Evolutionary conservation across 768 basidiomycete species (phyloP), one percentile per base, ranked within the genome.

Genomic region (Agrocybe pediades): DNA sequence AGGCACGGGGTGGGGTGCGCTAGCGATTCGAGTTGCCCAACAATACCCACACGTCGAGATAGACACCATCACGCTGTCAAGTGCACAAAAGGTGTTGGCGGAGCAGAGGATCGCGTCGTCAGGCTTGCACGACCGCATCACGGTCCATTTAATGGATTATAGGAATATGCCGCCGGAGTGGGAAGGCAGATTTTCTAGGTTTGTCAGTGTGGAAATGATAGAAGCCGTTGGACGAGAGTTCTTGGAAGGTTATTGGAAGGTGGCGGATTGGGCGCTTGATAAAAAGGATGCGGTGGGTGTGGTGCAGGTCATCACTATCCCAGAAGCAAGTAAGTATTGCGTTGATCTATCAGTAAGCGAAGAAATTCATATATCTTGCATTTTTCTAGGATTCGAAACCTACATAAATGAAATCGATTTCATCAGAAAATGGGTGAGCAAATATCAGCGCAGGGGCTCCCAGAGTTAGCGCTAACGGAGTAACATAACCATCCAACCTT

Each of bases 161-260:
- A 70, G 88, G 20, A 71, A 74, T 36, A 79, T 88, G 74, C 86
- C 85, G 1, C 49, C 66, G 2, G 79, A 82, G 24, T 90, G 87
- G 88, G 70, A 79, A 58, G 79, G 80, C 17, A 60, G 70, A 6
- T 92, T 91, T 61, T 86, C 90, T 59, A 68, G 88, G 8, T 74
- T 91, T 17, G 76, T 91, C 23, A 88, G 87, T 55, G 74, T 89
- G 44, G 88, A 89, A 72, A 90, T 90, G 88, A 80, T 90, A 4
- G 88, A 90, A 63, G 85, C 82, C 0, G 87, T 91, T 8, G 88
- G 86, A 5, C 70, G 73, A 41, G 85, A 88, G 56, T 90, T 81
- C 62, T 68, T 89, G 59, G 75, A 80, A 49, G 77, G 72, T 36
- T 90, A 87, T 65, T 91, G 86, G 80, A 64, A 65, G 30, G 71